A percentile compares a stretch with the other conserved stretches of the same genome.
phyloP scores from a whole-genome alignment of 2,329 filamentous ascomycete genomes.

The Phoma herbarum region DNA sequence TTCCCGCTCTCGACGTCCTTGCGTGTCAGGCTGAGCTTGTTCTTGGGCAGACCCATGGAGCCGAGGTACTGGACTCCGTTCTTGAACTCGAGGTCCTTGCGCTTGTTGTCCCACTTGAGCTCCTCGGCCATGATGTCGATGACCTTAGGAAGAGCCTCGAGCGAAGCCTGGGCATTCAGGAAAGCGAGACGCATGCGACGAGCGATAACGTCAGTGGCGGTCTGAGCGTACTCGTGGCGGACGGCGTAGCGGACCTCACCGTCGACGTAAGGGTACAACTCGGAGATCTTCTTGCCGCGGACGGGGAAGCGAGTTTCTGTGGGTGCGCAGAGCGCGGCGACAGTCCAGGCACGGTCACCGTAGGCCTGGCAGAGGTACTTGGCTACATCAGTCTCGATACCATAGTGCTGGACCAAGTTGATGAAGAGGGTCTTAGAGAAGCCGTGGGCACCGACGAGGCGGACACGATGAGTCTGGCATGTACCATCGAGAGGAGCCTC shows the following conservation, averaged over 20 bases:
- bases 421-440: conserved; percentile 93
- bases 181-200: conserved; percentile 86
- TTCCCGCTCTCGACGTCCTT: conserved; percentile 66
- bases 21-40: conserved; percentile 63
- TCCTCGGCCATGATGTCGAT: conserved; percentile 92
- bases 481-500: conserved; percentile 74
- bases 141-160: conserved; percentile 83
- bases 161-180: conserved; percentile 87
- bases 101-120: conserved; percentile 75
- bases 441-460: conserved; percentile 83
- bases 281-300: conserved; percentile 79
- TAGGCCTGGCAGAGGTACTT: conserved; percentile 88
- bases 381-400: conserved; percentile 89
- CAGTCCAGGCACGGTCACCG: conserved; percentile 91
- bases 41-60: conserved; percentile 69
- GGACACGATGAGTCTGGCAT: conserved; percentile 85
- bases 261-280: conserved; percentile 88
- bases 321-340: conserved; percentile 79
- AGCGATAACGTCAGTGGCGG: conserved; percentile 86
- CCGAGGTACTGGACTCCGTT: conserved; percentile 68
- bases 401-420: conserved; percentile 92
- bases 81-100: conserved; percentile 83
- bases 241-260: conserved; percentile 91
- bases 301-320: conserved; percentile 84
- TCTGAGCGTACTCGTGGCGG: conserved; percentile 89